Percentiles rank a stretch among this genome's conserved stretches.
Conservation (phyloP, 345 rosid species). For the Streptanthus diversifolius region DNA sequence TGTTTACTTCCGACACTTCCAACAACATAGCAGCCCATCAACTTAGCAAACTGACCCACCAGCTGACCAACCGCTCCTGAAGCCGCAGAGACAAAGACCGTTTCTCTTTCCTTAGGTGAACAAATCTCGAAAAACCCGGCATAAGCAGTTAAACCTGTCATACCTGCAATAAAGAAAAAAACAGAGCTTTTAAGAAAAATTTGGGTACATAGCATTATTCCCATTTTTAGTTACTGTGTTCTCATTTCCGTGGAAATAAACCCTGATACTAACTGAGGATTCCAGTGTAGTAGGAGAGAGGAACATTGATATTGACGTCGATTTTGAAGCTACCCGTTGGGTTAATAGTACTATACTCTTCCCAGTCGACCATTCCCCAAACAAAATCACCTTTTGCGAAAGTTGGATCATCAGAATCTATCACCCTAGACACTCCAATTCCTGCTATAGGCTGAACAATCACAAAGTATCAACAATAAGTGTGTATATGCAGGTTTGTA, state of each 20-base stretch:
- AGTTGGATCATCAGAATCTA: conserved; percentile 46
- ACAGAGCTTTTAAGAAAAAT: neutral
- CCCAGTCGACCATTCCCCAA: conserved; percentile 55
- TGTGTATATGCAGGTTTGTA: neutral
- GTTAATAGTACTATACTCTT: conserved; percentile 46
- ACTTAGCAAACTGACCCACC: conserved; percentile 58
- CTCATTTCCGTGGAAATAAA: neutral
- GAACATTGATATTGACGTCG: conserved; percentile 41
- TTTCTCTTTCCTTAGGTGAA: conserved; percentile 52
- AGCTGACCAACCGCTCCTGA: conserved; percentile 60
- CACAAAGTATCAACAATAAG: neutral
- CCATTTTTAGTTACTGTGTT: too few species aligned
- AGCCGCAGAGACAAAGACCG: conserved; percentile 50
- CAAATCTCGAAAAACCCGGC: conserved; percentile 45
- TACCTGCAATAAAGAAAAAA: conserved; percentile 29
- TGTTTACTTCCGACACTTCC: conserved; percentile 8
- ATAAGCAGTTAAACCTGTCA: conserved; percentile 57
- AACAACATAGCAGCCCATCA: conserved; percentile 51
- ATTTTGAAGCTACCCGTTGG: conserved; percentile 36
- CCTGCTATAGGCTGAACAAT: conserved; percentile 47
- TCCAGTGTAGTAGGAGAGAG: conserved; percentile 56
- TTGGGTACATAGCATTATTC: neutral
- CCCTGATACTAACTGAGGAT: conserved; percentile 42
- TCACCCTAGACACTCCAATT: conserved; percentile 48
- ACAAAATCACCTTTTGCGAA: conserved; percentile 46